Base-by-base conservation (phyloP, 169 alveolate species). In the Plasmodium coatneyi region DNA sequence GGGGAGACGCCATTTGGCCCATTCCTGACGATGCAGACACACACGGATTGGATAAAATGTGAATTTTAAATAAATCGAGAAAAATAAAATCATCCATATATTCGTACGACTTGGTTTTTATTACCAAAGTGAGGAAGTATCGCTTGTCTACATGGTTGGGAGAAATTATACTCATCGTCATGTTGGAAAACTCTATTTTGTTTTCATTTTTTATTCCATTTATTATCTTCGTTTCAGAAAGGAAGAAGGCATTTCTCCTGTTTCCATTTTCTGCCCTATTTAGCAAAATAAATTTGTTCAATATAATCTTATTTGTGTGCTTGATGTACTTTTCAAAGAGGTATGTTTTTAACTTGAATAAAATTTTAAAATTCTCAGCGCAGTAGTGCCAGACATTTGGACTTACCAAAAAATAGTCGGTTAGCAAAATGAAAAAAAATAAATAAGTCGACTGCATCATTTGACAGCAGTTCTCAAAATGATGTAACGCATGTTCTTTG, bases 401-500 rank as follows among this genome's bases (percentile, higher is more conserved):
- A 78, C 30, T 60, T 36, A 89, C 25, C 70, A 70, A 14, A 79
- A 79, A 54, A 28, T 49, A 79, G 81, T 72, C 84, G 10, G 71
- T 89, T 66, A 79, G 49, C 56, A 89, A 80, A 79, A 89, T 79
- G 49, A 89, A 89, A 80, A 89, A 89, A 79, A 49, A 78, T 39
- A 89, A 89, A 49, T 89, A 79, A 46, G 94, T 89, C 14, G 81
- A 79, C 52, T 79, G 90, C 46, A 89, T 39, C 6, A 54, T 89
- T 89, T 89, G 90, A 79, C 89, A 78, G 7, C 86, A 54, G 72
- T 89, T 89, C 81, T 89, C 90, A 89, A 89, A 89, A 79, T 80
- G 22, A 36, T 56, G 83, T 80, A 89, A 32, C 46, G 81, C 49
- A 79, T 89, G 81, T 2, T 89, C 94, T 66, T 78, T 89, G 81